Evolutionary conservation across 192 early-diverging fungal genomes (phyloP).

Genomic region (Pilaira anomala): DNA sequence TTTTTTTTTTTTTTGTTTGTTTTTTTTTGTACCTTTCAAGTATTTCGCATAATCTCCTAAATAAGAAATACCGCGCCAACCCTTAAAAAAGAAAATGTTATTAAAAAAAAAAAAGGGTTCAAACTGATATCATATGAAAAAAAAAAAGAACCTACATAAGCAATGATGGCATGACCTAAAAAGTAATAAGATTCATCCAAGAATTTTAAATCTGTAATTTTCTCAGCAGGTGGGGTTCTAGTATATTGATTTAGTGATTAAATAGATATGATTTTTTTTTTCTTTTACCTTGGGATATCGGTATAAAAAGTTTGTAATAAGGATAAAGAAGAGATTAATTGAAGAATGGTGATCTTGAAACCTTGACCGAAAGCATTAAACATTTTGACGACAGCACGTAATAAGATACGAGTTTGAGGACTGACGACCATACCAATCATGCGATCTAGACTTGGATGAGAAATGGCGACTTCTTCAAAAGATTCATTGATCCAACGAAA

Average conservation of each 20-base stretch:
- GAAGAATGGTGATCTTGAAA: conserved; percentile 53
- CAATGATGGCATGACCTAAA: conserved; percentile 55
- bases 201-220: conserved; percentile 33
- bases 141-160: conserved; percentile 40
- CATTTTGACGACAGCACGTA: conserved; percentile 49
- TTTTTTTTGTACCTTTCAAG: conserved; percentile 38
- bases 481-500: conserved; percentile 39
- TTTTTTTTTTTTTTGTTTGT: neutral
- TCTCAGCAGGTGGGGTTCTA: conserved; percentile 36
- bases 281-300: conserved; percentile 37
- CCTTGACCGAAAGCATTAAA: conserved; percentile 58
- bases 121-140: too few relatives aligned
- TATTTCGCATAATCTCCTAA: conserved; percentile 40
- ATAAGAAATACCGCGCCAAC: conserved; percentile 39
- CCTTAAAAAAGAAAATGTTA: too few relatives aligned
- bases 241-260: neutral
- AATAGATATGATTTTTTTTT: conserved; percentile 15
- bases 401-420: conserved; percentile 46
- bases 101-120: too few relatives aligned
- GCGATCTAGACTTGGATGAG: conserved; percentile 39
- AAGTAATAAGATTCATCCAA: conserved; percentile 55
- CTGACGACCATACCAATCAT: conserved; percentile 48
- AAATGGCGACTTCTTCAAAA: conserved; percentile 38
- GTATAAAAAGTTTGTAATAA: conserved; percentile 57
- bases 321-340: conserved; percentile 52